Base-by-base conservation (phyloP, 345 rosid species). In the Viola odorata region DNA sequence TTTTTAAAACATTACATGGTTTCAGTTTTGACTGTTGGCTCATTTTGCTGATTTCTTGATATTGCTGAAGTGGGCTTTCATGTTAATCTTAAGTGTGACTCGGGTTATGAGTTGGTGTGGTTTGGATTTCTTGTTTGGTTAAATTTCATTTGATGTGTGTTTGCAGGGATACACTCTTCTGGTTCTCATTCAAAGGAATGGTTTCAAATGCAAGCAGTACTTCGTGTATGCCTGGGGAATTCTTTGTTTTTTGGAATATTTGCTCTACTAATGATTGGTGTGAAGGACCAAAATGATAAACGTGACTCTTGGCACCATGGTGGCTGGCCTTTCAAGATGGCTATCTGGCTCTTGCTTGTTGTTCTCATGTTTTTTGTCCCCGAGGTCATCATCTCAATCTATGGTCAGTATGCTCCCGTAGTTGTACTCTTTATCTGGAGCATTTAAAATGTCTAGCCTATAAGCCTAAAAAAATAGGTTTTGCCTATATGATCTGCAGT, bases 301-400 rank as follows among this genome's bases (percentile, higher is more conserved):
- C 96, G 95, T 47, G 97, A 94, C 70, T 84, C 96, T 0, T 85
- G 91, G 97, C 97, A 94, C 58, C 99, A 94, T 50, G 96, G 96
- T 9, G 91, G 99, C 63, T 94, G 99, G 99, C 57, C 74, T 59
- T 76, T 83, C n/a, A 94, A 94, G 87, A 90, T 90, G 84, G 77
- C 84, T 6, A 72, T 80, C 54, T 94, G 99, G 99, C 54, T 81
- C 71, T 69, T 94, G 80, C 88, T 94, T 57, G 74, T 88, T 8
- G 70, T 82, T 67, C 96, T 94, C 59, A 88, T 90, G 97, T 90
- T 94, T 77, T 90, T 94, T 73, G 69, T 94, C 58, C 97, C 96
- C 6, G 81, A 86, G 67, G 78, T 75, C 23, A 71, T 89, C 55
- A 57, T 92, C 77, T 67, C 86, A 13, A 23, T 94, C 58, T 94